Conservation (phyloP, 495 filamentous ascomycete genomes). For the Tuber umbilicatum region DNA sequence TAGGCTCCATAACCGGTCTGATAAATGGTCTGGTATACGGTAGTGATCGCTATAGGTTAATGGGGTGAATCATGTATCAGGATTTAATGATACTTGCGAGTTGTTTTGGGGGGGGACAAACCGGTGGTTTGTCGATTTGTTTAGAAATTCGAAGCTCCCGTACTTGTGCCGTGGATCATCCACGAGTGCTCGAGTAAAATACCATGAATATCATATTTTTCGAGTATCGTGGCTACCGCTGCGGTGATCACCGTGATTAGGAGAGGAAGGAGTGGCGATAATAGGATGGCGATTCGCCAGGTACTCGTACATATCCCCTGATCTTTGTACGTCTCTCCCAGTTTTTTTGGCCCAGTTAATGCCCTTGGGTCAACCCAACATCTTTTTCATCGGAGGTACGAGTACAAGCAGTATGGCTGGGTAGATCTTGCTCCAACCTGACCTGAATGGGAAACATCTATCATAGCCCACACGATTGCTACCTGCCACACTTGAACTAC, state of each 20-base stretch:
- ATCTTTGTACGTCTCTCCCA: not conserved
- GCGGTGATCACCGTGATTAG: not conserved
- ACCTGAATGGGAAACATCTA: not conserved
- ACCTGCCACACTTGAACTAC: not conserved
- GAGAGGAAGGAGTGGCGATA: not conserved
- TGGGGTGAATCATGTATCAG: not conserved
- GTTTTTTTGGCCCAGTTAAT: not conserved
- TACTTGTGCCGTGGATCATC: not conserved
- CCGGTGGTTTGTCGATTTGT: not conserved
- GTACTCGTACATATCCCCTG: not conserved
- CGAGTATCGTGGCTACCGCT: not conserved
- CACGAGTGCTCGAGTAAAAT: not conserved
- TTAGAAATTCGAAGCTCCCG: not conserved
- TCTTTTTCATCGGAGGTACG: not conserved
- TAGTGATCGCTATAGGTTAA: not conserved
- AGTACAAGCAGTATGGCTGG: not conserved
- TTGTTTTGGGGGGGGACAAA: not conserved
- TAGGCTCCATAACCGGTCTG: not conserved
- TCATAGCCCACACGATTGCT: too few species aligned
- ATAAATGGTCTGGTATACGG: not conserved
- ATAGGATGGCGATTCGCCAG: not conserved
- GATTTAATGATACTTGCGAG: not conserved
- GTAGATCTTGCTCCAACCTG: not conserved
- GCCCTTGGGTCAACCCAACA: not conserved
- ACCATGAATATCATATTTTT: not conserved